A percentile compares a stretch with the other conserved stretches of the same genome.
Conservation (phyloP, 2,329 filamentous ascomycete species). For the Fusarium sp. region DNA sequence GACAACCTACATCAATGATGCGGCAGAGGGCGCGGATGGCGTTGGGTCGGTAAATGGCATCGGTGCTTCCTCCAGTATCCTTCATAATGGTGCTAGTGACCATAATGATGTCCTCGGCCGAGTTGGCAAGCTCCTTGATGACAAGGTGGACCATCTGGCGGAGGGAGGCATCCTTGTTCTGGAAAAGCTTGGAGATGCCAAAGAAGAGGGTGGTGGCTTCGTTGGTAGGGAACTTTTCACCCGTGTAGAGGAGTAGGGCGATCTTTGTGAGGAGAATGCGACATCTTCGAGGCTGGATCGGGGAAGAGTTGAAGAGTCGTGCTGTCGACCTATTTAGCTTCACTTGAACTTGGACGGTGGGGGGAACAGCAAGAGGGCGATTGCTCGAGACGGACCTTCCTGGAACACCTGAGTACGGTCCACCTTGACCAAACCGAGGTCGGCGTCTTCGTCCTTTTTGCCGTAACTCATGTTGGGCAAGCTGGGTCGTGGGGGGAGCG, state of each 20-base stretch:
- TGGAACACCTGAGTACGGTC: constrained; percentile 98
- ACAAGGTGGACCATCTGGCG: constrained; percentile 99
- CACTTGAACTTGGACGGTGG: constrained; percentile 36
- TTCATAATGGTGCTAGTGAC: constrained; percentile 99
- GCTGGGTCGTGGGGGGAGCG: constrained; percentile 44
- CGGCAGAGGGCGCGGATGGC: constrained; percentile 95
- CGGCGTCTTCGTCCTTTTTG: constrained; percentile 99
- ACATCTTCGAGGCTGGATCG: constrained; percentile 96
- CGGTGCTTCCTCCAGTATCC: constrained; percentile 94
- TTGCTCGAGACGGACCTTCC: constrained; percentile 77
- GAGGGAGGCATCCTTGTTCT: constrained; percentile 98
- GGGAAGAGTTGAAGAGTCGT: constrained; percentile 96
- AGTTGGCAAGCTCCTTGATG: constrained; percentile 96
- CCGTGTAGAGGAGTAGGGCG: constrained; percentile 93
- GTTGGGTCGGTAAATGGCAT: constrained; percentile 94
- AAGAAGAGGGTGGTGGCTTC: constrained; percentile 99
- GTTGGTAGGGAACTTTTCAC: constrained; percentile 95
- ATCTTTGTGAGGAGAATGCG: constrained; percentile 98
- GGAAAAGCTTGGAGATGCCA: constrained; percentile 98
- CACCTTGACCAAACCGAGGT: constrained; percentile 93
- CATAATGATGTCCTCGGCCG: constrained; percentile 99
- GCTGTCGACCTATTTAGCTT: constrained; percentile 68
- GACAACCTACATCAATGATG: constrained; percentile 85
- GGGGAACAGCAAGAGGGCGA: constrained; percentile 44
- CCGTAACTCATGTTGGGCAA: constrained; percentile 87